Conservation (phyloP, 495 filamentous ascomycete species). For the Polyplosphaeria fusca region DNA sequence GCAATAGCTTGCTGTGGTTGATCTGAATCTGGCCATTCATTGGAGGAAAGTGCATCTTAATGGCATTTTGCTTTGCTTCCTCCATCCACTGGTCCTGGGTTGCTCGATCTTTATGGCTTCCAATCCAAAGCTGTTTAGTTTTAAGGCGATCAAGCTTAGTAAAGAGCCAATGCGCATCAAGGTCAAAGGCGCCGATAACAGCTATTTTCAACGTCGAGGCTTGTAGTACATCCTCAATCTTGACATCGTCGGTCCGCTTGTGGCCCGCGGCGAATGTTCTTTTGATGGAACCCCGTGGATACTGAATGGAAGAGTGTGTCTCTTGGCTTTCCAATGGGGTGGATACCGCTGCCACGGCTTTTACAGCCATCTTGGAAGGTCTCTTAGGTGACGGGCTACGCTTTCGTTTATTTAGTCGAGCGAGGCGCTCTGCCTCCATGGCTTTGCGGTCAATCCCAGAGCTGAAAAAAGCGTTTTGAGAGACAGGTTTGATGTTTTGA, state of each 20-base stretch:
- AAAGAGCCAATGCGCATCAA: slow-evolving; percentile 74
- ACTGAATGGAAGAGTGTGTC: slow-evolving; percentile 47
- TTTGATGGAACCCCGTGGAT: slow-evolving; percentile 71
- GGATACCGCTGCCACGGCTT: background rate
- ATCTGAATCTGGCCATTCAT: slow-evolving; percentile 61
- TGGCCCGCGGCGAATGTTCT: slow-evolving; percentile 70
- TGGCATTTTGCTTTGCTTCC: slow-evolving; percentile 47
- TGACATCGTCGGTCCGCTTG: slow-evolving; percentile 68
- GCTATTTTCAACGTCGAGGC: slow-evolving; percentile 66
- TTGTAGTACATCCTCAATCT: slow-evolving; percentile 85
- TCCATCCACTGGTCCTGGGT: slow-evolving; percentile 28
- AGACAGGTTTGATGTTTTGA: too few relatives aligned
- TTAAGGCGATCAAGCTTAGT: slow-evolving; percentile 53
- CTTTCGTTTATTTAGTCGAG: slow-evolving; percentile 57
- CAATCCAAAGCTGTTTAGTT: slow-evolving; percentile 63
- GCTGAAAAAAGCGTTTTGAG: too few relatives aligned
- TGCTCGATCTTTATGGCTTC: slow-evolving; percentile 57
- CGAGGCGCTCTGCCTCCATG: slow-evolving; percentile 84
- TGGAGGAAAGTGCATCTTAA: slow-evolving; percentile 75
- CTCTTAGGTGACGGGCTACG: slow-evolving; percentile 44
- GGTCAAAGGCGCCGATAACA: slow-evolving; percentile 81
- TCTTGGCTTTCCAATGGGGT: background rate
- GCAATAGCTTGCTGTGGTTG: slow-evolving; percentile 90
- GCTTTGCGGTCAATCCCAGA: slow-evolving; percentile 66
- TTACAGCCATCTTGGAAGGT: slow-evolving; percentile 13